These are phyloP conservation scores for Blastobotrys malaysiensis DNA, from an alignment of 1,139 yeast genomes.

Conservation along the genomic window DNA sequence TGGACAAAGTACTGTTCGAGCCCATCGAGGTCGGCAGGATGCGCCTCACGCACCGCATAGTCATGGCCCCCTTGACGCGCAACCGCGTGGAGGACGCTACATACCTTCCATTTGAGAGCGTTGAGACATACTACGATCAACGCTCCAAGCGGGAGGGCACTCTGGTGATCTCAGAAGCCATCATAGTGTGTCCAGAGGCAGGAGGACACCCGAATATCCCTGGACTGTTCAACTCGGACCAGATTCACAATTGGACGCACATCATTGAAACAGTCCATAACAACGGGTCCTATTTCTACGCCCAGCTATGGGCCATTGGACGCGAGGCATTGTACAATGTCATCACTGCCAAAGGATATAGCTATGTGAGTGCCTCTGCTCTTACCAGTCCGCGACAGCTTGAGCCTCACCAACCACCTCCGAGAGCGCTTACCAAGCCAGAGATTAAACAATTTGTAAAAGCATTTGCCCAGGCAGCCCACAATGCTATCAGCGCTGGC, in stretches of 20 bases:
- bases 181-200: slow-evolving; percentile 34
- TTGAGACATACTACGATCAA: slow-evolving; percentile 46
- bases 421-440: slow-evolving; percentile 36
- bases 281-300: slow-evolving; percentile 45
- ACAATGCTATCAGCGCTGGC: slow-evolving; percentile 45
- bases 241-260: slow-evolving; percentile 46
- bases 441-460: slow-evolving; percentile 38
- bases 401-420: slow-evolving; percentile 3
- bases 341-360: not conserved
- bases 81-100: slow-evolving; percentile 31
- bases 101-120: slow-evolving; percentile 43
- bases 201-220: slow-evolving; percentile 41
- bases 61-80: slow-evolving; percentile 49
- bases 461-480: slow-evolving; percentile 40
- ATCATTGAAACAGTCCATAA: slow-evolving; percentile 48
- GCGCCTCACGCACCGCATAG: slow-evolving; percentile 37
- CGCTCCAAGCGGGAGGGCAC: slow-evolving; percentile 50
- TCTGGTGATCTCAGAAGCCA: slow-evolving; percentile 40
- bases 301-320: slow-evolving; percentile 62
- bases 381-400: not conserved
- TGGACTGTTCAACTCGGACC: slow-evolving; percentile 48
- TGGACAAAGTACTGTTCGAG: slow-evolving; percentile 18
- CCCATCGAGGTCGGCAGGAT: slow-evolving; percentile 29
- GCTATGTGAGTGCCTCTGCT: slow-evolving; percentile 3
- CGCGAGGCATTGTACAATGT: slow-evolving; percentile 38